These are phyloP conservation scores for Fusarium abutilonis DNA, from an alignment of 2,329 filamentous ascomycete genomes.

Conservation along the genomic window DNA sequence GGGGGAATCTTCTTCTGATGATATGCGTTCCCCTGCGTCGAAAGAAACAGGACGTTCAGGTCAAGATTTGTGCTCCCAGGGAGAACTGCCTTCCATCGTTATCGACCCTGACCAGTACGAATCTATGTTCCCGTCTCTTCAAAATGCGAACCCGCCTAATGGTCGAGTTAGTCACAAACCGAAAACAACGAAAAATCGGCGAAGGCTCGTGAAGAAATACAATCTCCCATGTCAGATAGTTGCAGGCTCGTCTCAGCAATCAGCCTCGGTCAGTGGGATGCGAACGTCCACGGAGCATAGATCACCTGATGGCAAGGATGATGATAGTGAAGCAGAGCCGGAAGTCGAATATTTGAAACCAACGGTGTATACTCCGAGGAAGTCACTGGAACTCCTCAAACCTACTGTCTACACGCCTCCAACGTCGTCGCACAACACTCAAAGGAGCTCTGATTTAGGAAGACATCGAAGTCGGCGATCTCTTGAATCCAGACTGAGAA, in stretches of 20 bases:
- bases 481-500: not conserved
- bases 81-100: slow-evolving; percentile 5
- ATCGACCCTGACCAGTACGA: slow-evolving; percentile 39
- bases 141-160: slow-evolving; percentile 7
- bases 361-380: slow-evolving; percentile 26
- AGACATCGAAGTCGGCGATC: not conserved
- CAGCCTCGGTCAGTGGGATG: not conserved
- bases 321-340: not conserved
- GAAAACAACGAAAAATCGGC: not conserved
- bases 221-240: not conserved
- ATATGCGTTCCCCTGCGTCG: not conserved
- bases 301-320: not conserved
- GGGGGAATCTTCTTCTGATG: slow-evolving; percentile 1
- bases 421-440: slow-evolving; percentile 11
- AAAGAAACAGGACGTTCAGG: slow-evolving; percentile 3
- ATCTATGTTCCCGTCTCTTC: slow-evolving; percentile 40
- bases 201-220: not conserved
- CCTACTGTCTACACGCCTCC: slow-evolving; percentile 30
- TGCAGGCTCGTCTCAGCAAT: not conserved
- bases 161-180: not conserved
- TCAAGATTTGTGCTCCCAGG: slow-evolving; percentile 1
- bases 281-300: not conserved
- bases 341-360: slow-evolving; percentile 18
- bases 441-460: not conserved
- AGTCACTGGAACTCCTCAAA: slow-evolving; percentile 21